Conservation (phyloP, 2,329 filamentous ascomycete genomes). For the Alternaria consortialis region DNA sequence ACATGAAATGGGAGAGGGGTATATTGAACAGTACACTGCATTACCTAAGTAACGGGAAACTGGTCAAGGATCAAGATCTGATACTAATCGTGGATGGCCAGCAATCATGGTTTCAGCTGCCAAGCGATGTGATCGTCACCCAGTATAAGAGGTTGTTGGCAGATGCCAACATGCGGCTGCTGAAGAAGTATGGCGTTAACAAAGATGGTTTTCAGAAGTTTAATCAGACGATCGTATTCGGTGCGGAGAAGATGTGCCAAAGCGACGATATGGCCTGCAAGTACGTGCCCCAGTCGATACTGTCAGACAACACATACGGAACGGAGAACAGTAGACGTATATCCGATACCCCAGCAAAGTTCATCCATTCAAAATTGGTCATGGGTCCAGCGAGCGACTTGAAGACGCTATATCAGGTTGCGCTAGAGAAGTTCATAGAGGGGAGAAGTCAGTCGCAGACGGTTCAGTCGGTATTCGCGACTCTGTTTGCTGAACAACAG, state of each 20-base stretch:
- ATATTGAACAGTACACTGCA: conserved; percentile 57
- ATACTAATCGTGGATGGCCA: conserved; percentile 70
- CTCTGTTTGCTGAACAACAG: conserved; percentile 65
- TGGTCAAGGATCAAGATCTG: conserved; percentile 67
- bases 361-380: conserved; percentile 58
- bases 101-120: conserved; percentile 72
- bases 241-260: conserved; percentile 63
- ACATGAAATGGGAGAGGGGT: conserved; percentile 53
- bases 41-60: conserved; percentile 58
- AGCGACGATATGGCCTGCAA: conserved; percentile 61
- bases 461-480: conserved; percentile 59
- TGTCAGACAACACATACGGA: conserved; percentile 61
- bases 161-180: conserved; percentile 63
- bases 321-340: conserved; percentile 51
- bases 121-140: conserved; percentile 68
- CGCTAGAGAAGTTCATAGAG: conserved; percentile 50
- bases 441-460: conserved; percentile 41
- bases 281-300: conserved; percentile 60
- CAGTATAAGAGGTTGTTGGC: conserved; percentile 66
- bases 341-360: conserved; percentile 48
- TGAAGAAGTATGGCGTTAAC: conserved; percentile 58
- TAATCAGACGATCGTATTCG: conserved; percentile 65
- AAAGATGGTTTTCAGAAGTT: conserved; percentile 42
- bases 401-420: conserved; percentile 56
- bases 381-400: conserved; percentile 63